Evolutionary conservation across 768 basidiomycete genomes (phyloP), one percentile per base, ranked within the genome.

Genomic region (Mycena belliarum): DNA sequence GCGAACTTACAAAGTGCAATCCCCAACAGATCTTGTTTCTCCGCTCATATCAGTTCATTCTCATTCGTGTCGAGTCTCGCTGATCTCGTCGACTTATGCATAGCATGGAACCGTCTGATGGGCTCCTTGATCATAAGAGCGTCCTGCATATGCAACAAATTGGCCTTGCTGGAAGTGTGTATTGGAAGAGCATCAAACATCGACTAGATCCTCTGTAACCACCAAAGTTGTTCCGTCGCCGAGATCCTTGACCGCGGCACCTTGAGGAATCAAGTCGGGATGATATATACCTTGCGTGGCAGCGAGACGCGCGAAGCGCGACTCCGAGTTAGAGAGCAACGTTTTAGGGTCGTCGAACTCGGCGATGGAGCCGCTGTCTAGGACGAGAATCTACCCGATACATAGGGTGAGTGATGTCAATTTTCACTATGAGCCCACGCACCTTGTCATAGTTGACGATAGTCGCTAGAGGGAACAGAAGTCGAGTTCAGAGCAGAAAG

Each of bases 401-500:
- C n/a, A 32, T 12, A 11, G 21, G 25, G 43, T 52, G 15, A 43
- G 18, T 15, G 16, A 28, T 14, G 6, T 16, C 12, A 26, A 18
- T 49, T 3, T 5, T 35, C 6, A 10, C 26, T 45, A 26, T 4
- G 9, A 49, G 12, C 1, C 28, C 32, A 32, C 37, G 33, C 25
- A 58, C 57, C 50, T 59, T 59, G 42, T 59, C 57, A 29, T 59
- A 59, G 33, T 59, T 53, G 32, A 53, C 57, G 24, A 59, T 59
- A 3, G 46, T 59, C n/a, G 57, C 57, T 59, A 26, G 4, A 10
- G 40, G 4, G 43, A 8, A 49, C 1, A 33, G 3, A 33, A 6
- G 18, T 28, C n/a, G n/a, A n/a, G n/a, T n/a, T 49, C 45, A 53
- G 45, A 37, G n/a, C 4, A 11, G 25, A 15, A 49, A 1, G 40